A percentile compares a stretch with the other conserved stretches of the same genome.
Conservation (phyloP, 768 basidiomycete genomes). For the Hirschioporus abietinus region DNA sequence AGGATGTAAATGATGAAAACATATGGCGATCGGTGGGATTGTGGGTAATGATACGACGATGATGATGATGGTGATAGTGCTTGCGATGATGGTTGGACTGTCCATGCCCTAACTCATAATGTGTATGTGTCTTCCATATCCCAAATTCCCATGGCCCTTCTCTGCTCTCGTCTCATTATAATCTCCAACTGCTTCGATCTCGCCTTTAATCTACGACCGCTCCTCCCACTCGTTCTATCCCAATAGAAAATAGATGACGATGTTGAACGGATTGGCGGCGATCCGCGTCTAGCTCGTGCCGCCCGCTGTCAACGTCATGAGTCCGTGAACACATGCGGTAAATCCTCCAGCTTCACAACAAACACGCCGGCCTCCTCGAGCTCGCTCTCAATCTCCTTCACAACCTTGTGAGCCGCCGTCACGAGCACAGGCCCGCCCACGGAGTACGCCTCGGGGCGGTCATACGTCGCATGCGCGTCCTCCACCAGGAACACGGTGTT, state of each 20-base stretch:
- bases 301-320: slow-evolving; percentile 27
- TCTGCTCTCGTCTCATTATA: background rate
- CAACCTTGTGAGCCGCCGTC: slow-evolving; percentile 46
- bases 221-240: background rate
- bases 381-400: slow-evolving; percentile 58
- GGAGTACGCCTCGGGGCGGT: slow-evolving; percentile 57
- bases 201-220: background rate
- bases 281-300: background rate
- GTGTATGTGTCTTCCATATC: background rate
- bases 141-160: background rate
- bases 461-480: slow-evolving; percentile 64
- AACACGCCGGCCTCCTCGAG: slow-evolving; percentile 64
- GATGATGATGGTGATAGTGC: background rate
- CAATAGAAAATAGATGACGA: background rate
- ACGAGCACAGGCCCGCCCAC: slow-evolving; percentile 36
- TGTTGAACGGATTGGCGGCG: background rate
- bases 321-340: slow-evolving; percentile 52
- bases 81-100: background rate
- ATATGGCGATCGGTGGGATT: background rate
- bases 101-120: background rate
- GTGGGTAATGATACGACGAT: background rate
- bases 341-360: slow-evolving; percentile 61
- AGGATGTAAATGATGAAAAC: background rate
- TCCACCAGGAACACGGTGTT: slow-evolving; percentile 60
- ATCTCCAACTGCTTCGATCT: background rate